These are phyloP conservation scores for Didymellaceae sp. DNA, from an alignment of 2,329 filamentous ascomycete species.

Conservation along the genomic window DNA sequence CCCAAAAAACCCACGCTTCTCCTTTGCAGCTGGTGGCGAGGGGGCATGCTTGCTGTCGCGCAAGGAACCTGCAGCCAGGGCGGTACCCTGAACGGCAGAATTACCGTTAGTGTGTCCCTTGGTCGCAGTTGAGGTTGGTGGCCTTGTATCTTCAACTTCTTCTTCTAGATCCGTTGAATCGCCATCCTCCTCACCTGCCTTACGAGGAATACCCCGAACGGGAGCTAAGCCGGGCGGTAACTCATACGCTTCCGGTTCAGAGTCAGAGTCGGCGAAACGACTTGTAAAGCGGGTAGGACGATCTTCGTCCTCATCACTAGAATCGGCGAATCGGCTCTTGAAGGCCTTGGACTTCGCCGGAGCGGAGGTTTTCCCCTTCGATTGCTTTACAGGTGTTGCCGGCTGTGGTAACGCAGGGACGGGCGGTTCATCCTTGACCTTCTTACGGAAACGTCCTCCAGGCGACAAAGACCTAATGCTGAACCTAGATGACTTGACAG, in stretches of 20 bases:
- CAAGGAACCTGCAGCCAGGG: slow-evolving; percentile 48
- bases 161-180: slow-evolving; percentile 62
- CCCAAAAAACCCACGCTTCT: slow-evolving; percentile 54
- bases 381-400: slow-evolving; percentile 20
- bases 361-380: slow-evolving; percentile 28
- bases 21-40: slow-evolving; percentile 42
- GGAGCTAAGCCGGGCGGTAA: slow-evolving; percentile 54
- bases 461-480: slow-evolving; percentile 76
- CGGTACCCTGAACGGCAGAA: slow-evolving; percentile 33
- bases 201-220: slow-evolving; percentile 66
- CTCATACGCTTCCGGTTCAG: slow-evolving; percentile 61
- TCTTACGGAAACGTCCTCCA: slow-evolving; percentile 59
- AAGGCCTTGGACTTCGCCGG: slow-evolving; percentile 31
- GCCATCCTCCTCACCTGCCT: slow-evolving; percentile 61
- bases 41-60: slow-evolving; percentile 47
- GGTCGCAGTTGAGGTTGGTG: slow-evolving; percentile 53
- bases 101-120: slow-evolving; percentile 24
- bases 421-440: slow-evolving; percentile 20
- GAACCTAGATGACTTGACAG: slow-evolving; percentile 61
- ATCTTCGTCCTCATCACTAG: slow-evolving; percentile 64
- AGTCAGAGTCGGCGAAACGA: slow-evolving; percentile 58
- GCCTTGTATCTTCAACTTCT: slow-evolving; percentile 44
- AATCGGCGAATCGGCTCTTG: slow-evolving; percentile 68
- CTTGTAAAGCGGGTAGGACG: slow-evolving; percentile 50
- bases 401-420: slow-evolving; percentile 4